Base-by-base conservation (phyloP, 768 basidiomycete genomes). In the Rubroboletus pulcherrimus region DNA sequence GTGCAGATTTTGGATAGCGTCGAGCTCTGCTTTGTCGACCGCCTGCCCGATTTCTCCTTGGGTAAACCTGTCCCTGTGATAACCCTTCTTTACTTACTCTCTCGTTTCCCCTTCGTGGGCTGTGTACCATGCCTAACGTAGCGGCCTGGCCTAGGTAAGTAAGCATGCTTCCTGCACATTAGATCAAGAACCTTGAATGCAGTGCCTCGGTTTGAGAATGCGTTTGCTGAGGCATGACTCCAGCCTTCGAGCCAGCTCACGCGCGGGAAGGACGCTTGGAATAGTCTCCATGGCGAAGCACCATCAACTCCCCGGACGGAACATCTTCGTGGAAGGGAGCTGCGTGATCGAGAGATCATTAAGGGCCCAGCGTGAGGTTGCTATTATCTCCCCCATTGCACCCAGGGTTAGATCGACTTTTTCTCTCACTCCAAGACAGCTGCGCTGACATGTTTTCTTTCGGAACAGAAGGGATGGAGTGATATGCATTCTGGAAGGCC, bases 161-260 rank as follows among this genome's bases (percentile, higher is more conserved):
- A 60, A 54, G 69, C 57, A 50, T 47, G 54, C 33, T 57, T 54
- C 43, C 49, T 48, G 45, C 56, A 35, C 29, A 51, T 55, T 53
- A 55, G 46, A 60, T 57, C 34, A 43, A 57, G 61, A 54, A 33
- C 33, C 40, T 49, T 53, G 56, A 57, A 53, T 59, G 52, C 56
- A 52, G 56, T 51, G 38, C 44, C 24, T 29, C 62, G 90, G 89
- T 91, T 95, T 40, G 87, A 89, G 67, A 70, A 79, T 39, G 91
- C 89, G 3, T 93, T 96, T 76, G 78, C 38, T 75, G 84, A 24
- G 91, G 93, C 1, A 94, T 90, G 66, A 91, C 91, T 67, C 89
- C 89, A 26, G 89, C 87, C 5, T 81, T 94, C 37, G 87, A 90
- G 63, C 78, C 90, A 29, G 85, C 83, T 10, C 81, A 78, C 35